Evolutionary conservation across 2,329 filamentous ascomycete species (phyloP), one percentile per base, ranked within the genome.

Genomic region (Phialophora macrospora): DNA sequence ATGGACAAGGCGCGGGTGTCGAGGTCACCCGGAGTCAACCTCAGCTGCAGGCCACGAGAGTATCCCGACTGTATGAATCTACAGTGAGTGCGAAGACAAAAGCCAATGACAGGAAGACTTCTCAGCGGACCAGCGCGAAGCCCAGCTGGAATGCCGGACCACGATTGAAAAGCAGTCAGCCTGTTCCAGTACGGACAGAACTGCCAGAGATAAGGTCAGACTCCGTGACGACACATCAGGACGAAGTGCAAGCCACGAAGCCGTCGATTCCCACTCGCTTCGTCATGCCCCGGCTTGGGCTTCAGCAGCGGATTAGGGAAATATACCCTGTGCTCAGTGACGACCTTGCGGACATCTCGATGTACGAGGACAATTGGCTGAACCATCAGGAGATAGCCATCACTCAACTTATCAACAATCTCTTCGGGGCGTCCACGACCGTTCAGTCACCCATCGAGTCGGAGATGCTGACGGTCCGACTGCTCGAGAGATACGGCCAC

Each of bases 311-410:
- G 7, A 54, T 76, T 8, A 67, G 74, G 38, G 63, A 72, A 9
- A 76, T 80, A 56, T 87, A 85, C 71, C 83, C 84, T 1, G 74
- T 87, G 3, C 75, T 88, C 3, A 71, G 75, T 0, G 84, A 88
- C 65, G 80, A 87, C 69, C 78, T 88, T 28, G 76, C 78, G 2
- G 82, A 83, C 55, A 80, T 85, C n/a, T 80, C 83, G 60, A 78
- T 89, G 68, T 88, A 88, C 73, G 86, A 88, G 71, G 85, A 88
- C 54, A 80, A 83, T 63, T 89, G 87, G 86, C 82, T 89, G 44
- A 80, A 78, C 12, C 83, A 88, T 66, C 86, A 89, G 72, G 87
- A 89, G 72, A 77, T 84, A 24, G 83, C 85, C 44, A 82, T 89
- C 52, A 85, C 85, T 0, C 86, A 88, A 72, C 77, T 88, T 6